Evolutionary conservation across 2,329 filamentous ascomycete genomes (phyloP).

Genomic region (Sporothrix brasiliensis): DNA sequence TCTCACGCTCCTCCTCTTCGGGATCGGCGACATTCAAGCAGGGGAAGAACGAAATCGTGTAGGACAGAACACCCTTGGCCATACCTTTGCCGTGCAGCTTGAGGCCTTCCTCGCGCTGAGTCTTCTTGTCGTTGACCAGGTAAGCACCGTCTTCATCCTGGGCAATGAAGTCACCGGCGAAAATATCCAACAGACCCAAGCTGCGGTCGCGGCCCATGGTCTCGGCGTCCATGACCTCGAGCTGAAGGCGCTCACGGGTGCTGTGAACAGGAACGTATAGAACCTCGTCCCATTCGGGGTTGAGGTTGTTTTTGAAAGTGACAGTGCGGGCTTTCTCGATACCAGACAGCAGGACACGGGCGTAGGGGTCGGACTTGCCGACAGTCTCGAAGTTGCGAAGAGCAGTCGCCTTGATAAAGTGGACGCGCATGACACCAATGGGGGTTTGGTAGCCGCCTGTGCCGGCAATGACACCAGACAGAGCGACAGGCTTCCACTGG

Average conservation of each 20-base stretch:
- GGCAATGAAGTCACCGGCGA: conserved; percentile 74
- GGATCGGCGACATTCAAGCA: conserved; percentile 85
- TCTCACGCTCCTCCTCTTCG: conserved; percentile 73
- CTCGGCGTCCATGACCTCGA: conserved; percentile 98
- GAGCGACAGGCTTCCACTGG: conserved; percentile 92
- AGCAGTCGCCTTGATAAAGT: conserved; percentile 80
- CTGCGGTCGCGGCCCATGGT: conserved; percentile 88
- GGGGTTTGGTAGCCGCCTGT: conserved; percentile 90
- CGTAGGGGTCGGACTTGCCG: conserved; percentile 96
- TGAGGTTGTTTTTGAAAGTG: conserved; percentile 92
- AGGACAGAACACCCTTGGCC: conserved; percentile 78
- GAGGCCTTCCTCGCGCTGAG: conserved; percentile 66
- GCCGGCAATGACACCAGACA: conserved; percentile 74
- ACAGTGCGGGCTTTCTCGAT: conserved; percentile 91
- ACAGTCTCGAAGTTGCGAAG: conserved; percentile 92
- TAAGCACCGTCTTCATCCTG: conserved; percentile 83
- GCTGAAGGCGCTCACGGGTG: conserved; percentile 74
- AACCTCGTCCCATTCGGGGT: conserved; percentile 94
- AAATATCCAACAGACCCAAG: conserved; percentile 77
- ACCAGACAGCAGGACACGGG: conserved; percentile 82
- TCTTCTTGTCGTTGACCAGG: conserved; percentile 75
- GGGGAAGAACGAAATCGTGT: conserved; percentile 87
- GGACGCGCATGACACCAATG: conserved; percentile 91
- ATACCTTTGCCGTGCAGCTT: conserved; percentile 72
- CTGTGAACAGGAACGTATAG: conserved; percentile 92